Evolutionary conservation across 208 protist species (phyloP), one percentile per base, ranked within the genome.

Genomic region (Trypanosoma avium): DNA sequence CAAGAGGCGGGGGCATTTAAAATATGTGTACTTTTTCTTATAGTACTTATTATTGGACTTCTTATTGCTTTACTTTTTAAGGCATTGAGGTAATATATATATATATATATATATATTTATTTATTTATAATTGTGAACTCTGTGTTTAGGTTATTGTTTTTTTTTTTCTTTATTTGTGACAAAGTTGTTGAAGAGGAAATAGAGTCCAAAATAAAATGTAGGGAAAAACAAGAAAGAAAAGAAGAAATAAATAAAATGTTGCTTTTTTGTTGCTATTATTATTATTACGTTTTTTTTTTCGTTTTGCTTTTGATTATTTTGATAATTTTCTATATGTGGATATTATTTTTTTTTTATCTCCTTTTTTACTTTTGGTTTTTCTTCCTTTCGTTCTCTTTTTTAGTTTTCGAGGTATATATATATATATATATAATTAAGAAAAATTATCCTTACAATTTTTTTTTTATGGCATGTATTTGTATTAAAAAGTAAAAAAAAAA

Each of bases 31-130:
- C 68, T 97, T 3, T 92, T 97, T 52, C 80, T 98, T 70, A 48
- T 95, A 32, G 79, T 96, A 1, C 70, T 97, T 33, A 97, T 97
- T 56, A 70, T 93, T 42, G 83, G 84, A 9, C 73, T 98, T 13
- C 74, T 85, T 40, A 76, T 97, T 26, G 86, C 92, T 1, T 66
- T 98, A 1, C 82, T 97, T 60, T 82, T 97, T 64, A 96, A 97
- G 65, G 80, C 70, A 3, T 64, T 95, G 12, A 50, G 76, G 49
- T 55, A 36, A 55, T 2, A n/a, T 17, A 54, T 5, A 47, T 7
- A 17, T n/a, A n/a, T n/a, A n/a, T n/a, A n/a, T n/a, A n/a, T n/a
- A n/a, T n/a, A n/a, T n/a, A n/a, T n/a, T n/a, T n/a, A n/a, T n/a
- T n/a, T n/a, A n/a, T n/a, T n/a, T n/a, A n/a, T n/a, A n/a, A n/a